Conservation (phyloP, 2,329 filamentous ascomycete species). For the Penicillium sp. region DNA sequence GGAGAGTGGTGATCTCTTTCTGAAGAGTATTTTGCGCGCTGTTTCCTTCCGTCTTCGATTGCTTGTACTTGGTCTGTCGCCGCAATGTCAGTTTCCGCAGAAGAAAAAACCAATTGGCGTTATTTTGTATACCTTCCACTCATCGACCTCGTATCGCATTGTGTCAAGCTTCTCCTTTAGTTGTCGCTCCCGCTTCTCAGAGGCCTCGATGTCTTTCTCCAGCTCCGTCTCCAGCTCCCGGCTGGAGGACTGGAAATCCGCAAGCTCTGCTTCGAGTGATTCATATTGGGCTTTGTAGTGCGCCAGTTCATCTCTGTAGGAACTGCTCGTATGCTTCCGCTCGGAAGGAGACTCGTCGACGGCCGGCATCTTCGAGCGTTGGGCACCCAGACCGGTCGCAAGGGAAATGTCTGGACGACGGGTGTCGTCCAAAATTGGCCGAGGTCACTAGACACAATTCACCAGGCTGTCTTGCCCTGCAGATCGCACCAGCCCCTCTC, state of each 20-base stretch:
- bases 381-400: slow-evolving; percentile 22
- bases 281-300: slow-evolving; percentile 98
- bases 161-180: slow-evolving; percentile 85
- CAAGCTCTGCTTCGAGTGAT: slow-evolving; percentile 83
- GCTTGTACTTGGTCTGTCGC: slow-evolving; percentile 85
- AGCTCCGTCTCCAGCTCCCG: slow-evolving; percentile 91
- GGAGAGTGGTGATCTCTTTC: slow-evolving; percentile 91
- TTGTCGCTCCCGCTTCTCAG: slow-evolving; percentile 86
- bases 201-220: slow-evolving; percentile 93
- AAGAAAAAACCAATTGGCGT: background rate
- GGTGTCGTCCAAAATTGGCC: slow-evolving; percentile 8
- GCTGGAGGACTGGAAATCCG: slow-evolving; percentile 91
- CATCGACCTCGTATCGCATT: slow-evolving; percentile 85
- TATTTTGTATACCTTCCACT: slow-evolving; percentile 83
- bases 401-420: slow-evolving; percentile 13
- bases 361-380: slow-evolving; percentile 39
- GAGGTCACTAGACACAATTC: slow-evolving; percentile 1
- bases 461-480: slow-evolving; percentile 7
- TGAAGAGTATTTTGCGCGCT: slow-evolving; percentile 81
- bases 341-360: slow-evolving; percentile 41
- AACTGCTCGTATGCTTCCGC: slow-evolving; percentile 40
- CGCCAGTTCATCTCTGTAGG: slow-evolving; percentile 71
- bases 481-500: slow-evolving; percentile 10
- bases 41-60: slow-evolving; percentile 86
- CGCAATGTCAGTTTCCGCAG: slow-evolving; percentile 8